Evolutionary conservation across 2,329 filamentous ascomycete species (phyloP), one percentile per base, ranked within the genome.

Genomic region (Emmonsia crescens): DNA sequence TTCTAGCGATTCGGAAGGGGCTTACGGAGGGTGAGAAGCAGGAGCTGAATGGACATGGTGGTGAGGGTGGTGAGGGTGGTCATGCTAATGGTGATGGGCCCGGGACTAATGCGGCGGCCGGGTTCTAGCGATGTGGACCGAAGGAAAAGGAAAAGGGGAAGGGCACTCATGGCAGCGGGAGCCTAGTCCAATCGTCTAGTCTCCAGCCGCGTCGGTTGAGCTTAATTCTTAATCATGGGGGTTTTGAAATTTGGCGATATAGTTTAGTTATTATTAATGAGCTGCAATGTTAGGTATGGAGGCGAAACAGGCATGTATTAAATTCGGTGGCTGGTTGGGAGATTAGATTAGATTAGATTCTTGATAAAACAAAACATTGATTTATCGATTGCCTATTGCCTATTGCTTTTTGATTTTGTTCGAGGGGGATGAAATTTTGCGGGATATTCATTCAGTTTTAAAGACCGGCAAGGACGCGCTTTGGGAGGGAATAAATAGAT

Each of bases 1-100:
- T 99, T 2, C 83, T 97, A 36, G 90, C 90, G 48, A 96, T 99
- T 67, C 86, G 93, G 55, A 91, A 96, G 75, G 93, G 91, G 0
- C 81, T 99, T 64, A 94, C 89, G 1, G 77, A 77, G 61, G 66
- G 68, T 46, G 61, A 65, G 55, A 62, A 60, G 21, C 52, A 61
- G 60, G 21, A 44, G 14, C 31, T 31, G 36, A 57, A 57, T 29
- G 55, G 36, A 5, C 1, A 3, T 5, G 21, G 12, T 24, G 54
- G 12, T 27, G 54, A n/a, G 14, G 21, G 12, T 24, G 54, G 12
- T 27, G 54, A n/a, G 14, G 27, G 16, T 33, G 29, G 19, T 9
- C 16, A 19, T n/a, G 3, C 27, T 31, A 52, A 52, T 12, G 16
- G 19, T 9, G 27, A 3, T 9, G 49, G 12, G 31, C 9, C 5